Conservation (phyloP, 148 eudicot genomes). For the Dysphania ambrosioides region DNA sequence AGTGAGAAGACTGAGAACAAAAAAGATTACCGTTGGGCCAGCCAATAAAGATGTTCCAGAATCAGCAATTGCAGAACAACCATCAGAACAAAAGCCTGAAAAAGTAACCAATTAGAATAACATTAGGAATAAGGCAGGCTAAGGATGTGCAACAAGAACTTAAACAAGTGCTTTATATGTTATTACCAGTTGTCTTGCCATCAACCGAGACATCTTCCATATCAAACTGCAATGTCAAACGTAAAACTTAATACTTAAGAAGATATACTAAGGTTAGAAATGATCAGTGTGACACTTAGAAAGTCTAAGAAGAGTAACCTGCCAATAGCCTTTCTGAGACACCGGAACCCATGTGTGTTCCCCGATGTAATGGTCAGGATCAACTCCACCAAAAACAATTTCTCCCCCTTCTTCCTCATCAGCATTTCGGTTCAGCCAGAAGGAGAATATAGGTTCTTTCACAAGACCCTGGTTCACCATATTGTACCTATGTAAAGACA, state of each 20-base stretch:
- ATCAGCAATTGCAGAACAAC: slow-evolving; percentile 94
- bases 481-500: slow-evolving; percentile 54
- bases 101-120: neutral
- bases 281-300: neutral
- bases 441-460: slow-evolving; percentile 76
- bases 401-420: slow-evolving; percentile 83
- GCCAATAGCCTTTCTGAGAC: slow-evolving; percentile 89
- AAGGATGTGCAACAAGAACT: slow-evolving; percentile 8
- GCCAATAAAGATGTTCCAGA: slow-evolving; percentile 95
- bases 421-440: slow-evolving; percentile 80
- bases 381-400: slow-evolving; percentile 82
- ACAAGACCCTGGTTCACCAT: slow-evolving; percentile 83
- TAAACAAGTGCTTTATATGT: slow-evolving; percentile 4
- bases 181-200: slow-evolving; percentile 68
- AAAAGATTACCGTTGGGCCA: slow-evolving; percentile 75
- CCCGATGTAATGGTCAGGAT: slow-evolving; percentile 75
- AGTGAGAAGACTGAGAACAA: neutral
- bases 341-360: slow-evolving; percentile 85
- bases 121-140: neutral
- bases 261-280: neutral
- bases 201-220: slow-evolving; percentile 77
- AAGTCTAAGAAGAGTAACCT: slow-evolving; percentile 43
- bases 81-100: slow-evolving; percentile 74
- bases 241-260: slow-evolving; percentile 4
- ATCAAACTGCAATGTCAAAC: slow-evolving; percentile 56